Base-by-base conservation (phyloP, 2,329 filamentous ascomycete genomes). In the Curvularia hawaiiensis region DNA sequence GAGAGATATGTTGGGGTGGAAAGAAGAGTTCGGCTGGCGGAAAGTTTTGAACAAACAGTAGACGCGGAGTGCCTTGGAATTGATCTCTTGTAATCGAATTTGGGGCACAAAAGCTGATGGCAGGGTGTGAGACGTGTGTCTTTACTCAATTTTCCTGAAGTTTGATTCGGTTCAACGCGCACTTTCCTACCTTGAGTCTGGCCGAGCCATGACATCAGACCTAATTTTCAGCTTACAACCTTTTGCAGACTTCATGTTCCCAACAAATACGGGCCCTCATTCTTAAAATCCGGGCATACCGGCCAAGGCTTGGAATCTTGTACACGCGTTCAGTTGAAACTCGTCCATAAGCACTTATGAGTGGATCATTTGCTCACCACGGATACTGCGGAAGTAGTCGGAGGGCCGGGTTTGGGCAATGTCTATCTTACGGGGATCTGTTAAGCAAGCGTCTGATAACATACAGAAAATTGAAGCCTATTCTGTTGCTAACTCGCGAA, bases 21-120 rank as follows among this genome's bases (percentile, higher is more conserved):
- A 77, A 62, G 84, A 88, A 62, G 78, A 82, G 57, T 84, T 85
- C 74, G 74, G 82, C 55, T 86, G 84, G 84, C 59, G 68, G 45
- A 58, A 60, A 50, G 61, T 66, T 4, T 18, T 40, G 47, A 31
- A 50, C 8, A 14, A 11, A 35, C 35, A 28, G 10, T 40, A 50
- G 24, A 50, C n/a, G n/a, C 9, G 7, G 35, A 33, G 22, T 40
- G 12, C 20, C 14, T 48, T 24, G 4, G 20, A 0, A 3, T n/a
- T 6, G 10, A n/a, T 44, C 12, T 44, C 22, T 44, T 28, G 41
- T 16, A 24, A 24, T 28, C 8, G 8, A 14, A n/a, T 26, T 9
- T 10, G 5, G 24, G 24, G 3, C 26, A 26, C 10, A 28, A 7
- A 9, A 7, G 9, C 24, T 14, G 12, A 14, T 26, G 7, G 14